Conservation (phyloP, 2,329 filamentous ascomycete species). For the Tolypocladium album region DNA sequence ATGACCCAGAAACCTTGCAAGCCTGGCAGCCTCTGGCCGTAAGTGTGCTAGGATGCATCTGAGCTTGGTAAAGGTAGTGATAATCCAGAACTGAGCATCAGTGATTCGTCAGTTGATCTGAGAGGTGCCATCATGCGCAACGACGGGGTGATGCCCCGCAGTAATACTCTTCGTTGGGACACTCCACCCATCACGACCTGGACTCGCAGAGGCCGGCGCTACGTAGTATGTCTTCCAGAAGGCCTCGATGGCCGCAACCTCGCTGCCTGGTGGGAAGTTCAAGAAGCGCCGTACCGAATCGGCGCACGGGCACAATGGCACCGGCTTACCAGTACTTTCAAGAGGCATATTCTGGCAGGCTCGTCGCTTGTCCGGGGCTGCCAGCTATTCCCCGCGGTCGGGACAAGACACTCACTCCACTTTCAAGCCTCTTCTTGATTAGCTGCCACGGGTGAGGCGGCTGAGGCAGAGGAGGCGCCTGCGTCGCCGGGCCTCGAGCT, state of each 20-base stretch:
- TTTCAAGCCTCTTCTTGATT: background rate
- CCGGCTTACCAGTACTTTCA: background rate
- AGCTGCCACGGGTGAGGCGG: conserved; percentile 4
- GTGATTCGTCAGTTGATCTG: background rate
- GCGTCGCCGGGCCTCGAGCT: background rate
- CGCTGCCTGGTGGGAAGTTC: background rate
- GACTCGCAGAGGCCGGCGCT: background rate
- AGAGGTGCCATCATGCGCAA: background rate
- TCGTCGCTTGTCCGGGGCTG: background rate
- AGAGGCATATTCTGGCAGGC: background rate
- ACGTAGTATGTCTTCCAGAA: background rate
- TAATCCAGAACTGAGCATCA: background rate
- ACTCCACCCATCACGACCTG: background rate
- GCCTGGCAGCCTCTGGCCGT: background rate
- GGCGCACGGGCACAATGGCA: background rate
- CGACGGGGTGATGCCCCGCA: background rate
- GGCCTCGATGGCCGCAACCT: background rate
- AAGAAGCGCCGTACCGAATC: background rate
- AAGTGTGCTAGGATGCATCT: background rate
- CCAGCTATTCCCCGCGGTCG: background rate
- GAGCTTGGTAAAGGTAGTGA: background rate
- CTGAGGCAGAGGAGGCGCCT: background rate
- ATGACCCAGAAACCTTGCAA: background rate
- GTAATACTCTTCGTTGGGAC: background rate
- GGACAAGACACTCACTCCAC: background rate